Conservation (phyloP, 1,284 basidiomycete genomes). For the Sanguinoderma infundibulare region DNA sequence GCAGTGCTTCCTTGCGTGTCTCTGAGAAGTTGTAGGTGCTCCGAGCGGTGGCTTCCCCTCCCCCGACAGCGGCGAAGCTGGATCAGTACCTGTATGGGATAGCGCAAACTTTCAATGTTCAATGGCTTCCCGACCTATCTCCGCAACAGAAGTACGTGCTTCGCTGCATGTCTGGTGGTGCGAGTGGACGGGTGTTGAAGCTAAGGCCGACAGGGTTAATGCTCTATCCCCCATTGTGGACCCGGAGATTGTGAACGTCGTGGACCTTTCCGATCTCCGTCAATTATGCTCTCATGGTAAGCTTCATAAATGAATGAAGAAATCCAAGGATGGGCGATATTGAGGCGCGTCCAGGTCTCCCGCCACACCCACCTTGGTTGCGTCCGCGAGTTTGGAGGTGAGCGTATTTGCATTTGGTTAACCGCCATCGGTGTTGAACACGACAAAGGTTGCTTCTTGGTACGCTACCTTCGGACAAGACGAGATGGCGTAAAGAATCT, state of each 20-base stretch:
- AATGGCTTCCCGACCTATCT: slow-evolving; percentile 64
- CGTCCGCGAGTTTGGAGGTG: slow-evolving; percentile 77
- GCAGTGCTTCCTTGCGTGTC: neutral
- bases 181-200: neutral
- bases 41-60: slow-evolving; percentile 51
- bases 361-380: slow-evolving; percentile 72
- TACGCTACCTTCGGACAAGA: slow-evolving; percentile 59
- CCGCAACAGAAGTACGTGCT: slow-evolving; percentile 63
- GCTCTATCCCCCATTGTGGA: slow-evolving; percentile 64
- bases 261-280: slow-evolving; percentile 61
- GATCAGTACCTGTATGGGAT: slow-evolving; percentile 60
- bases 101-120: slow-evolving; percentile 55
- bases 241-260: slow-evolving; percentile 47
- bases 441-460: slow-evolving; percentile 63
- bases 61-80: slow-evolving; percentile 58
- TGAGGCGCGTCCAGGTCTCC: slow-evolving; percentile 54
- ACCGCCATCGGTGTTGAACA: slow-evolving; percentile 8
- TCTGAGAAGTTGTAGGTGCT: slow-evolving; percentile 47
- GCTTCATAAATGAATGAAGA: slow-evolving; percentile 6
- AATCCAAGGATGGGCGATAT: neutral
- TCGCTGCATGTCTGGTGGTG: neutral
- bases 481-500: slow-evolving; percentile 60
- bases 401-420: slow-evolving; percentile 30
- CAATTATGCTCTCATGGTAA: slow-evolving; percentile 62
- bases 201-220: slow-evolving; percentile 44